A percentile compares a stretch with the other conserved stretches of the same genome.
Conservation (phyloP, 306 rosid species). For the Prunus davidiana region DNA sequence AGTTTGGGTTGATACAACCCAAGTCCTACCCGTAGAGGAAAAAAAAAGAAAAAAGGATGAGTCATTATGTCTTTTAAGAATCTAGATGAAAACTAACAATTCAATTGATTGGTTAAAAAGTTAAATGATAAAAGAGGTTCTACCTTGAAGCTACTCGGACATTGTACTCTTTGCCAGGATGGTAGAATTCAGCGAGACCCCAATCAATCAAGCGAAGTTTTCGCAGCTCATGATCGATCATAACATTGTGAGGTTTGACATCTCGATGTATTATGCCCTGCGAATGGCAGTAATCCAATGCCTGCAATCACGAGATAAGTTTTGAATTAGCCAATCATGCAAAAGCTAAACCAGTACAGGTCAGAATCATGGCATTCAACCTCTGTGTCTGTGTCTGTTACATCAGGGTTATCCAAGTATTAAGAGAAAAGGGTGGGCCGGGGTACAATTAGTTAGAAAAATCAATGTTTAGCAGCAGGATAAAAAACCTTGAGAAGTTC, state of each 20-base stretch:
- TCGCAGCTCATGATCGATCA: constrained; percentile 46
- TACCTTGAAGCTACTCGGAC: constrained; percentile 53
- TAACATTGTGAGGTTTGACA: constrained; percentile 51
- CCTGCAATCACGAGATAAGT: constrained; percentile 22
- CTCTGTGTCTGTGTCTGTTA: neutral
- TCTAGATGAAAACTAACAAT: neutral
- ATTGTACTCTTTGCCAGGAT: constrained; percentile 49
- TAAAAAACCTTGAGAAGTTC: constrained; percentile 41
- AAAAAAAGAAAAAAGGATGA: neutral
- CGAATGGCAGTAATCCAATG: constrained; percentile 45
- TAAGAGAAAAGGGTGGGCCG: neutral
- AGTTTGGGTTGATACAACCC: constrained; percentile 1
- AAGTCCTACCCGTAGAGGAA: neutral
- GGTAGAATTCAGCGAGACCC: constrained; percentile 55
- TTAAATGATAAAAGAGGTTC: neutral
- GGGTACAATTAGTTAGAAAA: neutral
- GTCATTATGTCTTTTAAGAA: neutral
- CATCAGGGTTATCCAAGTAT: neutral
- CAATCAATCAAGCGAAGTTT: constrained; percentile 52
- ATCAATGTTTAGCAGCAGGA: neutral
- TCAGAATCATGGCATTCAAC: neutral
- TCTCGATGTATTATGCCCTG: constrained; percentile 56
- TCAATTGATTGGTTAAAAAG: neutral
- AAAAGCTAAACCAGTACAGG: neutral
- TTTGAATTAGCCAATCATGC: neutral